Evolutionary conservation across 768 basidiomycete genomes (phyloP).

Genomic region (Imleria badia): DNA sequence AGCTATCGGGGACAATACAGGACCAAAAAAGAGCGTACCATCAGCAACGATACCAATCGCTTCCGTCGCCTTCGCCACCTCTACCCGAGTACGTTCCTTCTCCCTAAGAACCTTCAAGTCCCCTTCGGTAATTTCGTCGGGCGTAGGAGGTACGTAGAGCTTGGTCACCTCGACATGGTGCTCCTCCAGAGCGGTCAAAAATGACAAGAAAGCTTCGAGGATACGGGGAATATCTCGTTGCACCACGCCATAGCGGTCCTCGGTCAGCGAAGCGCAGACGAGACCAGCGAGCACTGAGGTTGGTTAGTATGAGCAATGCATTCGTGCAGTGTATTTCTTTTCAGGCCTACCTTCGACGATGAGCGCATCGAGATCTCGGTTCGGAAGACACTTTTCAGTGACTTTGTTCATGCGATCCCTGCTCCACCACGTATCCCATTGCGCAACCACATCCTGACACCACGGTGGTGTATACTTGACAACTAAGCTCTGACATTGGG

Average conservation of each 20-base stretch:
- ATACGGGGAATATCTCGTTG: conserved; percentile 84
- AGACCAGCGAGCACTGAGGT: conserved; percentile 56
- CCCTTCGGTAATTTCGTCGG: conserved; percentile 31
- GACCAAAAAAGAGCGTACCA: conserved; percentile 43
- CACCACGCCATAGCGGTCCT: conserved; percentile 81
- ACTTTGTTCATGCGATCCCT: conserved; percentile 50
- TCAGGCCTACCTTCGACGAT: conserved; percentile 53
- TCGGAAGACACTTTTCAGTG: conserved; percentile 57
- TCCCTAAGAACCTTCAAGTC: conserved; percentile 36
- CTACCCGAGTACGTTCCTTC: conserved; percentile 41
- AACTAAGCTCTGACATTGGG: conserved; percentile 1
- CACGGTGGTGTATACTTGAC: conserved; percentile 32
- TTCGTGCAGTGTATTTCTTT: background rate
- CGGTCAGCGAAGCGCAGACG: conserved; percentile 68
- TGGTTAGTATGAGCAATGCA: background rate
- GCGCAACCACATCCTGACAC: conserved; percentile 24
- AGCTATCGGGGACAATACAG: background rate
- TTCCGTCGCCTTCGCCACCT: conserved; percentile 57
- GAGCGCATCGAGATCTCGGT: conserved; percentile 60
- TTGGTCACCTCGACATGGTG: conserved; percentile 55
- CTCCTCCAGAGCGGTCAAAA: conserved; percentile 64
- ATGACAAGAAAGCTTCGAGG: conserved; percentile 70
- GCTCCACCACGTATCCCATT: conserved; percentile 53
- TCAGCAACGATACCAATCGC: conserved; percentile 53
- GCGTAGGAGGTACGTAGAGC: conserved; percentile 37